Conservation (phyloP, 139 green algal species). For the Asterochloris erici region DNA sequence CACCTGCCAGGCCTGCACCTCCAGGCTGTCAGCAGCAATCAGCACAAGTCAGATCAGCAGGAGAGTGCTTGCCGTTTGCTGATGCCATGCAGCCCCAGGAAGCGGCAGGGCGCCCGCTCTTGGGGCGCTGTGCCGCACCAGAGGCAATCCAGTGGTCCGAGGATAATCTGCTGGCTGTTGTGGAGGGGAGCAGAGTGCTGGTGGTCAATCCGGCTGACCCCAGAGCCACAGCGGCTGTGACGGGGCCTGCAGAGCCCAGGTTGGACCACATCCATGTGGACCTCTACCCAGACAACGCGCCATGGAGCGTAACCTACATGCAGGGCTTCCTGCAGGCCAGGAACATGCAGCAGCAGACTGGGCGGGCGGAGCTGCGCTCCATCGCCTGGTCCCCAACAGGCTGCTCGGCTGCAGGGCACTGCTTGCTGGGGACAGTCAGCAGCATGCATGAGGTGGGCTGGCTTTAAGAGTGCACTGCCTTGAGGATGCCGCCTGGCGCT, state of each 20-base stretch:
- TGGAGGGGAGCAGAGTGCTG: conserved; percentile 17
- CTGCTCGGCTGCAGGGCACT: conserved; percentile 17
- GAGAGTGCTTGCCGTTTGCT: too few species aligned
- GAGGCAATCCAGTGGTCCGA: conserved; percentile 39
- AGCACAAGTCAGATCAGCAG: too few species aligned
- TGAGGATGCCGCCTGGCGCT: neutral
- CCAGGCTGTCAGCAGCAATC: too few species aligned
- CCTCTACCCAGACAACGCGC: neutral
- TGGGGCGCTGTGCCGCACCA: too few species aligned
- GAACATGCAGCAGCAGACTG: conserved; percentile 3
- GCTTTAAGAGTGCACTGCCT: neutral
- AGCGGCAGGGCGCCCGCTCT: too few species aligned
- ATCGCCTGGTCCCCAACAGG: conserved; percentile 35
- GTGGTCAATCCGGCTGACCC: conserved; percentile 39
- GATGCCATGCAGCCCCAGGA: too few species aligned
- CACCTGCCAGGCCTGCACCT: too few species aligned
- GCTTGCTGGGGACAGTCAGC: conserved; percentile 35
- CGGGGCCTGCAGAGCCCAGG: neutral
- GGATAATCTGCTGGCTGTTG: conserved; percentile 50
- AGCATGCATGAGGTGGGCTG: conserved; percentile 15
- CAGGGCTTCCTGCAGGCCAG: conserved; percentile 16
- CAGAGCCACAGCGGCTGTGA: conserved; percentile 32
- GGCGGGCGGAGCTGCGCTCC: conserved; percentile 1
- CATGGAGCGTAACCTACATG: neutral
- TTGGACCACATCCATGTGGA: conserved; percentile 2